Percentiles rank a stretch among this genome's conserved stretches.
Conservation (phyloP, 2,329 filamentous ascomycete species). For the Alternaria brassicae region DNA sequence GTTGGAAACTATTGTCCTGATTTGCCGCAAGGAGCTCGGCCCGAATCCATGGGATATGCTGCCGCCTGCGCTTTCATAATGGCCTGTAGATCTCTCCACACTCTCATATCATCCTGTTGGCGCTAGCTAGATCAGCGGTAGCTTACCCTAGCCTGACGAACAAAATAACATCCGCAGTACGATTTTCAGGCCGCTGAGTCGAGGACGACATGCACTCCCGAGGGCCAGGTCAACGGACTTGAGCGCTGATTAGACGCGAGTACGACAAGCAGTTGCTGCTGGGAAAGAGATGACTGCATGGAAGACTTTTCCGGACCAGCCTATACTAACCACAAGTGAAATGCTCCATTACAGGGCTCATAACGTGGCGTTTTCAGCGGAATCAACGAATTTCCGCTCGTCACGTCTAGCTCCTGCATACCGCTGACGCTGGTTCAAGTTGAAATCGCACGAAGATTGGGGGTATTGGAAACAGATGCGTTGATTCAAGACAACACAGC, state of each 20-base stretch:
- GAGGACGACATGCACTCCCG: slow-evolving; percentile 14
- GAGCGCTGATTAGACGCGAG: slow-evolving; percentile 23
- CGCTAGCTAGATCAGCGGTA: slow-evolving; percentile 18
- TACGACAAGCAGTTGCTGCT: slow-evolving; percentile 8
- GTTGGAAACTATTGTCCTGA: slow-evolving; percentile 23
- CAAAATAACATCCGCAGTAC: slow-evolving; percentile 20
- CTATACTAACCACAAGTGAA: slow-evolving; percentile 9
- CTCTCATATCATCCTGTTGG: slow-evolving; percentile 1
- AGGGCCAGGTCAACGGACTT: slow-evolving; percentile 34
- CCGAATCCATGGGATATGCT: slow-evolving; percentile 24
- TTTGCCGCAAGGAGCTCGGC: slow-evolving; percentile 29
- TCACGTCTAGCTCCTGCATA: slow-evolving; percentile 12
- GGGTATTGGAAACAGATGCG: neutral
- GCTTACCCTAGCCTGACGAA: slow-evolving; percentile 13
- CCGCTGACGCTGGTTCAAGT: slow-evolving; percentile 6
- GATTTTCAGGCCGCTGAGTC: slow-evolving; percentile 11
- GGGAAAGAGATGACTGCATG: slow-evolving; percentile 10
- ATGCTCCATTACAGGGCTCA: slow-evolving; percentile 12
- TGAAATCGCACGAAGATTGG: neutral
- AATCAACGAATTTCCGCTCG: slow-evolving; percentile 13
- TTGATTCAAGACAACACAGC: neutral
- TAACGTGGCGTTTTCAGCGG: slow-evolving; percentile 10
- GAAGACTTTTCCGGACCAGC: slow-evolving; percentile 2
- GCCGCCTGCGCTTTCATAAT: slow-evolving; percentile 9
- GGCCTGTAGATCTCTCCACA: slow-evolving; percentile 26